Conservation (phyloP, 352 stramenopile genomes). For the Pythium brassicae region DNA sequence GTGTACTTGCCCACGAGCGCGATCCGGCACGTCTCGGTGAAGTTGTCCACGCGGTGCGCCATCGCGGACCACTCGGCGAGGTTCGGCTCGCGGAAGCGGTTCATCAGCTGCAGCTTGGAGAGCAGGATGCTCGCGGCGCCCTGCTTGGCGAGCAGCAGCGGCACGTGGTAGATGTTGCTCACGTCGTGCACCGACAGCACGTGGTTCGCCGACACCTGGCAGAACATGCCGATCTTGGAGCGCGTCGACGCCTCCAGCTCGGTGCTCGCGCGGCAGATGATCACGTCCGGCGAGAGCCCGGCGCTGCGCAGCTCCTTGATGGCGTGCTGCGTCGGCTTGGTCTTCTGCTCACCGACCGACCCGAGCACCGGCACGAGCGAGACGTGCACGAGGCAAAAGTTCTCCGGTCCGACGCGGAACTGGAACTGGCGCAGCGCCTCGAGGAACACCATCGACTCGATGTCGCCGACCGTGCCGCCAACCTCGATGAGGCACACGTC, state of each 20-base stretch:
- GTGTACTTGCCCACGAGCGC: constrained; percentile 99
- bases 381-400: constrained; percentile 99
- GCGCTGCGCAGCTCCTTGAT: constrained; percentile 97
- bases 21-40: constrained; percentile 92
- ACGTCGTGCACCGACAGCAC: constrained; percentile 99
- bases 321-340: constrained; percentile 99
- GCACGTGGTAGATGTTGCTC: constrained; percentile 99
- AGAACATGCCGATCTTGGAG: constrained; percentile 99
- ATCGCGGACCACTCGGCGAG: constrained; percentile 87
- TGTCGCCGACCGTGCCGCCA: constrained; percentile 99
- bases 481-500: constrained; percentile 99
- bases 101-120: constrained; percentile 89
- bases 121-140: constrained; percentile 93
- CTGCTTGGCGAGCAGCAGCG: constrained; percentile 96
- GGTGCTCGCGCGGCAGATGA: constrained; percentile 94
- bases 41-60: constrained; percentile 92
- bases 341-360: constrained; percentile 99
- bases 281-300: constrained; percentile 95
- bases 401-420: constrained; percentile 96
- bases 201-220: constrained; percentile 92
- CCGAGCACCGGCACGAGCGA: constrained; percentile 98
- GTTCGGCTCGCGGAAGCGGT: constrained; percentile 74
- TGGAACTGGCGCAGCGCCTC: constrained; percentile 99
- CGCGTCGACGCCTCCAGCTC: constrained; percentile 92
- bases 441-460: constrained; percentile 99